Evolutionary conservation across 345 rosid species (phyloP).

Genomic region (Brassica juncea): DNA sequence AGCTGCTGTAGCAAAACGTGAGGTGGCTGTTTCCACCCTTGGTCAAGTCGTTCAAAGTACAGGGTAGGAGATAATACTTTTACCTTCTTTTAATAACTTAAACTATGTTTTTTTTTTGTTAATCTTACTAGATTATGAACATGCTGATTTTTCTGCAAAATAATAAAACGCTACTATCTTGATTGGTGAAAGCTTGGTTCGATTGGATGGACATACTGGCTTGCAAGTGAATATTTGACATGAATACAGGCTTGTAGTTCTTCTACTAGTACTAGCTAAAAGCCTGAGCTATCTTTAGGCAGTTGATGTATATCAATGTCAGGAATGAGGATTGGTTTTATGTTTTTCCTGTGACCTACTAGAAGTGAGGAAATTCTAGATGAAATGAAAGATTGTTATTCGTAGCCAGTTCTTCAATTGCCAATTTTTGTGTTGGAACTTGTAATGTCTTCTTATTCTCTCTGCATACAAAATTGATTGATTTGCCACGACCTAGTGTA

Average conservation of each 20-base stretch:
- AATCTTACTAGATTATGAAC: conserved; percentile 15
- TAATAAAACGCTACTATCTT: conserved; percentile 21
- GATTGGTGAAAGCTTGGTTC: conserved; percentile 23
- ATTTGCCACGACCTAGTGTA: conserved; percentile 3
- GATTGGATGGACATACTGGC: conserved; percentile 13
- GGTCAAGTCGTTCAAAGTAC: conserved; percentile 99
- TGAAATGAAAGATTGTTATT: conserved; percentile 4
- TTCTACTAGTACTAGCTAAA: neutral
- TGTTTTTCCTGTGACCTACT: conserved; percentile 15
- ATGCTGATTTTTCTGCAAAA: conserved; percentile 9
- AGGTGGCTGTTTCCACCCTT: conserved; percentile 96
- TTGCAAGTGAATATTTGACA: conserved; percentile 4
- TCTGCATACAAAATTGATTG: conserved; percentile 4
- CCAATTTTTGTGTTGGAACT: conserved; percentile 12
- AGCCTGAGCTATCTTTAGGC: conserved; percentile 15
- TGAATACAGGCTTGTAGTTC: neutral
- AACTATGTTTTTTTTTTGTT: conserved; percentile 2
- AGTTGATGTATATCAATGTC: conserved; percentile 7
- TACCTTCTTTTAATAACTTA: conserved; percentile 24
- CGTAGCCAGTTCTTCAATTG: conserved; percentile 6
- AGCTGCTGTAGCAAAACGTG: conserved; percentile 90
- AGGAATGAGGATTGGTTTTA: neutral
- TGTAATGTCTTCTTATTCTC: conserved; percentile 6
- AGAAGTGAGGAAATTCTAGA: conserved; percentile 4
- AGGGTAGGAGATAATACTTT: conserved; percentile 55